Evolutionary conservation across 1,284 basidiomycete species (phyloP).

Genomic region (Ceratobasidium sp.): DNA sequence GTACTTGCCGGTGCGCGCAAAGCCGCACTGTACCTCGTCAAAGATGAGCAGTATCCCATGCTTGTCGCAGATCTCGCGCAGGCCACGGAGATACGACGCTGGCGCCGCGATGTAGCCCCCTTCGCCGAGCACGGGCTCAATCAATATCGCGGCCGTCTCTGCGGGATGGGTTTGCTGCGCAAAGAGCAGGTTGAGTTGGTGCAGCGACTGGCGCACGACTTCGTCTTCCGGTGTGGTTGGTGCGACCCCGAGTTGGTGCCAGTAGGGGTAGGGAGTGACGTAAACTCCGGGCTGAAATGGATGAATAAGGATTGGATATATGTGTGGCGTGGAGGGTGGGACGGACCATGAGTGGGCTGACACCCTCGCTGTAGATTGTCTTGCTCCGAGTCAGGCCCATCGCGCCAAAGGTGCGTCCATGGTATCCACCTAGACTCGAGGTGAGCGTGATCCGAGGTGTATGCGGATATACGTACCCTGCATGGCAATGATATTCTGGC

Average conservation of each 20-base stretch:
- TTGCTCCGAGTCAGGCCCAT: conserved; percentile 92
- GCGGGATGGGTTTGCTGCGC: conserved; percentile 84
- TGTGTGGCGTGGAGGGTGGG: neutral
- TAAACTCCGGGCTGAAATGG: conserved; percentile 79
- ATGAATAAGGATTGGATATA: neutral
- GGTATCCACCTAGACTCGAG: conserved; percentile 70
- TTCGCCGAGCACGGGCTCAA: conserved; percentile 94
- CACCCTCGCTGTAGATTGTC: conserved; percentile 86
- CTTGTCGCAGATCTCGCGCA: conserved; percentile 87
- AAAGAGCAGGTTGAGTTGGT: conserved; percentile 86
- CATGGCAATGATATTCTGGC: conserved; percentile 91
- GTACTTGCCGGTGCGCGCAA: conserved; percentile 88
- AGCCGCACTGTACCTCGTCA: conserved; percentile 93
- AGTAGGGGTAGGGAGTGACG: conserved; percentile 88
- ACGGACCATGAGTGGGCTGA: conserved; percentile 82
- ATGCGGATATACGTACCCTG: conserved; percentile 64
- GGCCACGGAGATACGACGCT: conserved; percentile 77
- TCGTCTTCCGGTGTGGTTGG: conserved; percentile 71
- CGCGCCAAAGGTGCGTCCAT: conserved; percentile 87
- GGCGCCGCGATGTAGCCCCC: conserved; percentile 95
- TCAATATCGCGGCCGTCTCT: conserved; percentile 91
- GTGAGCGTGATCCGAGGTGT: too few relatives aligned
- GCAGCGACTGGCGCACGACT: conserved; percentile 75
- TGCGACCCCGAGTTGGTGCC: conserved; percentile 84
- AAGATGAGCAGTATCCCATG: conserved; percentile 84